phyloP scores from a whole-genome alignment of 2,329 filamentous ascomycete species.

The Ascomycota sp. region DNA sequence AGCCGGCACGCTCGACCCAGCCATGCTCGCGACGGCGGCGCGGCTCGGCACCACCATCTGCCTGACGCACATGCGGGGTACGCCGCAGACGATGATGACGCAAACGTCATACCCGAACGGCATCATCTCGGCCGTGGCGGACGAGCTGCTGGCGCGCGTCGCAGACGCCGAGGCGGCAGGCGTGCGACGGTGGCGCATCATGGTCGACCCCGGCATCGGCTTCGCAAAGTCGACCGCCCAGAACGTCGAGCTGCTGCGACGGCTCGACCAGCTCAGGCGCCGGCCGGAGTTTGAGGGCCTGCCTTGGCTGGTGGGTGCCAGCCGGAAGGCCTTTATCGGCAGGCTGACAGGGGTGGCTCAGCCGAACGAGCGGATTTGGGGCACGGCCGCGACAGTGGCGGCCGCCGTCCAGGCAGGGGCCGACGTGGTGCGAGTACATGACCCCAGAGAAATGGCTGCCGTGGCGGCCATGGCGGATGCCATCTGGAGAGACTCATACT shows the following conservation, averaged over 20 bases:
- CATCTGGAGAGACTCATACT: constrained; percentile 48
- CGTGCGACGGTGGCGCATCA: constrained; percentile 78
- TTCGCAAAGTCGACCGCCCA: constrained; percentile 74
- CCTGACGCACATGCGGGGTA: constrained; percentile 89
- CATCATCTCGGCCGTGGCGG: constrained; percentile 41
- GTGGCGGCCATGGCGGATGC: constrained; percentile 80
- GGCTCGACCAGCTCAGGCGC: constrained; percentile 40
- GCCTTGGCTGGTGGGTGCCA: constrained; percentile 79
- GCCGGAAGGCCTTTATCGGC: constrained; percentile 79
- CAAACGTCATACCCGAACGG: constrained; percentile 49
- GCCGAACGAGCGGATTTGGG: constrained; percentile 53
- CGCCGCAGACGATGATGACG: constrained; percentile 58
- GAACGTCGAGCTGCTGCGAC: constrained; percentile 60
- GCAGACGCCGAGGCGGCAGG: constrained; percentile 59
- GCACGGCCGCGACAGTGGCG: constrained; percentile 73
- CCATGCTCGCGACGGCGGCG: constrained; percentile 69
- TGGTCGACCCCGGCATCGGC: constrained; percentile 82
- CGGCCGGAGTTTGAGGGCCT: constrained; percentile 46
- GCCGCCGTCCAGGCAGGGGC: constrained; percentile 74
- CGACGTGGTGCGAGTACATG: constrained; percentile 83
- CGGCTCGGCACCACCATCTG: constrained; percentile 56
- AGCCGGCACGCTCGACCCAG: constrained; percentile 54
- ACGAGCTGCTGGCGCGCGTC: constrained; percentile 51
- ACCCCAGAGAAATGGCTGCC: constrained; percentile 68
- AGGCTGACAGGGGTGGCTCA: constrained; percentile 55